Percentiles rank a stretch among this genome's conserved stretches.
Conservation (phyloP, 805 yeast species). For the Wickerhamiella occidentalis region DNA sequence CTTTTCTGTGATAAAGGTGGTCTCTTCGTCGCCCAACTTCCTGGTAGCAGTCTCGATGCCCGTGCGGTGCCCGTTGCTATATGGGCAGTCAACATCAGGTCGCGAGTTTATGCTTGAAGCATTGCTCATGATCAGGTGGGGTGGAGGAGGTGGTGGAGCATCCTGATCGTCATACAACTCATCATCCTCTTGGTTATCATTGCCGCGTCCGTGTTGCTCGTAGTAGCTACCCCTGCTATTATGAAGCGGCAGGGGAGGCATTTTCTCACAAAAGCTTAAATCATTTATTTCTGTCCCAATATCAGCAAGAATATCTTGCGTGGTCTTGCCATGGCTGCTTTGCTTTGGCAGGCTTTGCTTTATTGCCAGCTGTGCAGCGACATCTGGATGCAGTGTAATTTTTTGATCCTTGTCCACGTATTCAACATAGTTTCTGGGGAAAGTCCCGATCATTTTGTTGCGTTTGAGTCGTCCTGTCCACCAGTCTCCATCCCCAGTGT, state of each 20-base stretch:
- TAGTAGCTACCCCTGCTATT: neutral
- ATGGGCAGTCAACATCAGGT: constrained; percentile 10
- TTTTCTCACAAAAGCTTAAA: constrained; percentile 3
- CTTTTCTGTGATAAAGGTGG: constrained; percentile 7
- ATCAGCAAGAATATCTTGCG: constrained; percentile 24
- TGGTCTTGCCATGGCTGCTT: constrained; percentile 14
- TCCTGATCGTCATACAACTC: constrained; percentile 19
- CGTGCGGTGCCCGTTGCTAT: constrained; percentile 7
- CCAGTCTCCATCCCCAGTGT: constrained; percentile 79
- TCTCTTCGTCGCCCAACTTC: constrained; percentile 1
- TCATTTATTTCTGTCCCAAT: constrained; percentile 22
- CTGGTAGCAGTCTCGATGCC: neutral
- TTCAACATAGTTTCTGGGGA: constrained; percentile 79
- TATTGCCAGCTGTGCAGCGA: constrained; percentile 5
- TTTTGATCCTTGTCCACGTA: constrained; percentile 28
- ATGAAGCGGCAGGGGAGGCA: neutral
- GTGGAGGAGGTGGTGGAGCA: constrained; percentile 28
- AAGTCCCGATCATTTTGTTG: constrained; percentile 70
- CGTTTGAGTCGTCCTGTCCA: constrained; percentile 76
- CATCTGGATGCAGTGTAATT: constrained; percentile 6
- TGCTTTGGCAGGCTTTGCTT: neutral
- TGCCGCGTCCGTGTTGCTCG: neutral
- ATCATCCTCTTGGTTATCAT: neutral
- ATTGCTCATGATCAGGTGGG: neutral
- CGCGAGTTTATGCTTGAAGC: no score